phyloP scores from a whole-genome alignment of 2,329 filamentous ascomycete species.

The Cladosporium sp. region DNA sequence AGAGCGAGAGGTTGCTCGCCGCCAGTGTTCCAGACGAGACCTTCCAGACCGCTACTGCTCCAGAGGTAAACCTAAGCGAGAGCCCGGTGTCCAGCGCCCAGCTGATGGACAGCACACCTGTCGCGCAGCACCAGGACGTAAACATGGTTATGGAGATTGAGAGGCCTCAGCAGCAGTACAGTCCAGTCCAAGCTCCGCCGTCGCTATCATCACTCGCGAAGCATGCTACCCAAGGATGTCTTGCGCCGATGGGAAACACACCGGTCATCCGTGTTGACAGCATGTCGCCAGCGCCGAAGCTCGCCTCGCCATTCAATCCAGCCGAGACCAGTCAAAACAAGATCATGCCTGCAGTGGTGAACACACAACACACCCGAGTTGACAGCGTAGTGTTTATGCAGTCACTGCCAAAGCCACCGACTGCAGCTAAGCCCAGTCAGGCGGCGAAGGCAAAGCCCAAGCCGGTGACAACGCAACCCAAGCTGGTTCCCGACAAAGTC shows the following conservation, averaged over 20 bases:
- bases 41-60: neutral
- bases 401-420: neutral
- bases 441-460: neutral
- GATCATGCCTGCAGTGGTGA: neutral
- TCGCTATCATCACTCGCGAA: neutral
- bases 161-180: neutral
- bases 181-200: neutral
- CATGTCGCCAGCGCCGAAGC: neutral
- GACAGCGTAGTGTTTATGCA: neutral
- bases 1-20: neutral
- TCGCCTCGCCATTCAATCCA: neutral
- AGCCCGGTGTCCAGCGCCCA: neutral
- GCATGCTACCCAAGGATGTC: neutral
- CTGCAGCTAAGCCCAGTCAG: neutral
- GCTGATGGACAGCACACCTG: neutral
- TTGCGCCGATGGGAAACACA: neutral
- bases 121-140: neutral
- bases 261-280: neutral
- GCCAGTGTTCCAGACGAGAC: neutral
- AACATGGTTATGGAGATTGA: neutral
- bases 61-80: neutral
- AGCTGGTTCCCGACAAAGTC: neutral
- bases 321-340: neutral
- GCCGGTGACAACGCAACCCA: neutral
- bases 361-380: neutral